Percentiles rank a stretch among this genome's conserved stretches.
Evolutionary conservation across 257 asterid species (phyloP).

Genomic region (Solanum rostratum): DNA sequence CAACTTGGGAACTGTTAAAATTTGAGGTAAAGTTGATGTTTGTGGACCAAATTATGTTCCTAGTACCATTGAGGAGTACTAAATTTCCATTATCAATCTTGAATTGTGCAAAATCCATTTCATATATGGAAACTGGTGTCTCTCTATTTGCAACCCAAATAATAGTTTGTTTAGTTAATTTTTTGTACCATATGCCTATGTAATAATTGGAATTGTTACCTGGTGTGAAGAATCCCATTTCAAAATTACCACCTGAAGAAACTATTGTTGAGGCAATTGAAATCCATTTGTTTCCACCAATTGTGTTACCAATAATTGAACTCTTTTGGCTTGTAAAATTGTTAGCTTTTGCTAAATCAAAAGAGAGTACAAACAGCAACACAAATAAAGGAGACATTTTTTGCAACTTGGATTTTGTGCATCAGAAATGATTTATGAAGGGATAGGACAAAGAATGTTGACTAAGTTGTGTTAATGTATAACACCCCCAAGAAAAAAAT

Average conservation of each 20-base stretch:
- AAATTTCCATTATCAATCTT: not conserved
- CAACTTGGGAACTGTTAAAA: not conserved
- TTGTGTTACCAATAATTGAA: not conserved
- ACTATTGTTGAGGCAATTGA: not conserved
- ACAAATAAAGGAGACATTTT: not conserved
- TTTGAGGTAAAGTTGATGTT: not conserved
- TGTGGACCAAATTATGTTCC: not conserved
- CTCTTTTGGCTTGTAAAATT: not conserved
- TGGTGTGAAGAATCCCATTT: constrained; percentile 1
- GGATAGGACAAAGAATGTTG: not conserved
- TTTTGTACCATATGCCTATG: not conserved
- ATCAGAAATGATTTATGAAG: not conserved
- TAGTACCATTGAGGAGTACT: not conserved
- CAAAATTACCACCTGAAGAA: not conserved
- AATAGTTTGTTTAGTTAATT: not conserved
- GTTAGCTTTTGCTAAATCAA: not conserved
- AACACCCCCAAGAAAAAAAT: too few relatives aligned
- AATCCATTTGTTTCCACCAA: not conserved
- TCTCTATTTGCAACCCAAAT: constrained; percentile 2
- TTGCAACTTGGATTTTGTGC: not conserved
- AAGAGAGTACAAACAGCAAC: not conserved
- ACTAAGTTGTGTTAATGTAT: too few relatives aligned
- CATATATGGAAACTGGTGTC: not conserved
- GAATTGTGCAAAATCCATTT: not conserved
- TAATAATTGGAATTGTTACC: not conserved